Evolutionary conservation across 2,329 filamentous ascomycete species (phyloP).

Genomic region (Arachnomyces sp.): DNA sequence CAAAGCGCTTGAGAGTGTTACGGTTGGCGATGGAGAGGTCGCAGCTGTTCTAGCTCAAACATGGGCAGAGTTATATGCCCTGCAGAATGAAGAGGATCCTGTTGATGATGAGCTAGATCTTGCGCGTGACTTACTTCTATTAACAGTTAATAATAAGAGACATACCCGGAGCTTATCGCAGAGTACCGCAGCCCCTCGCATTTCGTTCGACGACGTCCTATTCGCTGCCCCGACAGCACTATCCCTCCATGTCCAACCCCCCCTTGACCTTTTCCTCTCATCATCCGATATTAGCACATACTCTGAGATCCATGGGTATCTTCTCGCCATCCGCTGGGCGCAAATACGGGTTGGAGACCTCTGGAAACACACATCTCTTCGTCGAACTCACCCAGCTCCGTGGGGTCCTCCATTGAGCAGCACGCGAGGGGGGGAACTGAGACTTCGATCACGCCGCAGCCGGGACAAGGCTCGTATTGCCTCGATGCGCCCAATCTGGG

Average conservation of each 20-base stretch:
- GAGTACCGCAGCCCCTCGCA: constrained; percentile 32
- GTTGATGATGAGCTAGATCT: constrained; percentile 69
- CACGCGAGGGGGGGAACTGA: constrained; percentile 51
- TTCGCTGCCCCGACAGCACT: constrained; percentile 68
- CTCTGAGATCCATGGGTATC: constrained; percentile 75
- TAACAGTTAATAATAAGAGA: constrained; percentile 43
- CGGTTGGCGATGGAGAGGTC: constrained; percentile 82
- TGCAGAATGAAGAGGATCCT: constrained; percentile 68
- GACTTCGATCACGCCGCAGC: constrained; percentile 54
- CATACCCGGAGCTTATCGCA: constrained; percentile 16
- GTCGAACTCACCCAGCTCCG: constrained; percentile 67
- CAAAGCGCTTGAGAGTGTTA: constrained; percentile 48
- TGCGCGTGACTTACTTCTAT: constrained; percentile 65
- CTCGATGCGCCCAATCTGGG: constrained; percentile 78
- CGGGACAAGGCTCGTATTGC: constrained; percentile 55
- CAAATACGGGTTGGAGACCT: constrained; percentile 76
- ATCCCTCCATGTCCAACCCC: constrained; percentile 64
- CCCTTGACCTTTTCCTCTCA: constrained; percentile 79
- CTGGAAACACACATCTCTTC: constrained; percentile 75
- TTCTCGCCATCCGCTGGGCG: constrained; percentile 74
- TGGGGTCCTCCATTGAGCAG: constrained; percentile 56
- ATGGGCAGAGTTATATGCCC: constrained; percentile 69
- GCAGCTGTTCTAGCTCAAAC: constrained; percentile 65
- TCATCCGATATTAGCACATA: constrained; percentile 69
- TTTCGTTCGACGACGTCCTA: constrained; percentile 66